phyloP scores from a whole-genome alignment of 1,284 basidiomycete genomes.

The Marasmius fiardii region DNA sequence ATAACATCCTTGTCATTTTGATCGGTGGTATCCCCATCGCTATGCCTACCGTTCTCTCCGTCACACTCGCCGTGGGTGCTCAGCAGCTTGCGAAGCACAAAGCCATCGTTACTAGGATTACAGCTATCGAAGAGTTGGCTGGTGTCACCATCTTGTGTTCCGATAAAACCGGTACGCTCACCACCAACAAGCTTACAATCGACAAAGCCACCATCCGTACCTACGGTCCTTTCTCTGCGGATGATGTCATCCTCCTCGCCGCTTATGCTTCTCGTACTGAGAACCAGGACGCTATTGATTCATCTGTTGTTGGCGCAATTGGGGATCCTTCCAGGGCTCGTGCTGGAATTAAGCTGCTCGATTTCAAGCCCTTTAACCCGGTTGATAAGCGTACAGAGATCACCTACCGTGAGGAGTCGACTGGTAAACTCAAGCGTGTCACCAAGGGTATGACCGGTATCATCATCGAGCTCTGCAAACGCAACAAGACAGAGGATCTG shows the following conservation, averaged over 20 bases:
- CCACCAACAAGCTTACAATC: slow-evolving; percentile 99
- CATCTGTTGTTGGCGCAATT: slow-evolving; percentile 81
- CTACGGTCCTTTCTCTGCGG: slow-evolving; percentile 85
- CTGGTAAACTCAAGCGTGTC: slow-evolving; percentile 94
- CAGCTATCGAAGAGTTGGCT: slow-evolving; percentile 94
- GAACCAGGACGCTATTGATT: slow-evolving; percentile 98
- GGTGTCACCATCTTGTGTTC: slow-evolving; percentile 97
- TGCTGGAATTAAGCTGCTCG: slow-evolving; percentile 90
- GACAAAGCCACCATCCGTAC: slow-evolving; percentile 91
- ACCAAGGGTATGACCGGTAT: slow-evolving; percentile 99
- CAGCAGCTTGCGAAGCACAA: slow-evolving; percentile 98
- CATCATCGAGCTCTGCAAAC: slow-evolving; percentile 93
- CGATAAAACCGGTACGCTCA: slow-evolving; percentile 96
- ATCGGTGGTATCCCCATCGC: slow-evolving; percentile 99
- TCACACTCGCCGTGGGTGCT: slow-evolving; percentile 96
- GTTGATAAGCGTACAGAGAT: slow-evolving; percentile 99
- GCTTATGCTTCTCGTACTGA: slow-evolving; percentile 97
- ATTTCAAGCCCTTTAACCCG: slow-evolving; percentile 99
- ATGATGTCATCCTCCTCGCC: slow-evolving; percentile 90
- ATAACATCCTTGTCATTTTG: slow-evolving; percentile 95
- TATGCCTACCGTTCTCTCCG: slow-evolving; percentile 95
- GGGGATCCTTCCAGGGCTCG: slow-evolving; percentile 76
- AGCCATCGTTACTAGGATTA: slow-evolving; percentile 98
- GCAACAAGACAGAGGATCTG: slow-evolving; percentile 92
- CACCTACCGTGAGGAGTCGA: slow-evolving; percentile 91